Base-by-base conservation (phyloP, 495 filamentous ascomycete species). In the Penicillium bialowiezense region DNA sequence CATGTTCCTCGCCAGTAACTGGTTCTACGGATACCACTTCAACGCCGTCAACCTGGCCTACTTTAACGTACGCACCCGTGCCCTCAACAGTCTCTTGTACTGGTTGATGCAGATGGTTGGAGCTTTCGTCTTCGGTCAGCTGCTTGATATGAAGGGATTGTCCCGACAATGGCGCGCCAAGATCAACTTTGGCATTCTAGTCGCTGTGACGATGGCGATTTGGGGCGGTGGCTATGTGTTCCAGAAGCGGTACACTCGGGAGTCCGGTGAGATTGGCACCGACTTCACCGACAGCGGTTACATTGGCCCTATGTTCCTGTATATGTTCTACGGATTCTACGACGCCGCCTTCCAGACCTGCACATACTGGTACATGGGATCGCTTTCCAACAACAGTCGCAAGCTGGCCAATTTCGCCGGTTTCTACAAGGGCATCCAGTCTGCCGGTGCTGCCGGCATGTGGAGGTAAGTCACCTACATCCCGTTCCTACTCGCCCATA, bases 351-450 rank as follows among this genome's bases (percentile, higher is more conserved):
- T 90, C 82, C 88, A 93, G 68, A 90, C 88, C 9, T 84, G 75
- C 59, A 84, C 90, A 34, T 95, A 95, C 74, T 95, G 89, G 90
- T 89, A 87, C 70, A 96, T 97, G 87, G 92, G 92, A 28, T 84
- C 90, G 14, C 77, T 96, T 24, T 89, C 84, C 59, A 96, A 97
- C 76, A 95, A 93, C 38, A 81, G 86, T 52, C 88, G 91, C 61
- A 95, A 91, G 61, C 78, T 92, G 17, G 92, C 92, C 70, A 95
- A 96, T 73, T 88, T 93, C 59, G 84, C 90, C 26, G 92, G 92
- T 44, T 96, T 92, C 76, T 96, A 96, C 79, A 96, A 96, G 63
- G 89, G 89, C n/a, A 88, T 97, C 57, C 92, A 97, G 69, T 93
- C 89, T 23, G 90, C 89, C n/a, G 92, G 90, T 51, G 83, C 84